Conservation (phyloP, 176 grass and related monocot genomes). For the Pharus latifolius region DNA sequence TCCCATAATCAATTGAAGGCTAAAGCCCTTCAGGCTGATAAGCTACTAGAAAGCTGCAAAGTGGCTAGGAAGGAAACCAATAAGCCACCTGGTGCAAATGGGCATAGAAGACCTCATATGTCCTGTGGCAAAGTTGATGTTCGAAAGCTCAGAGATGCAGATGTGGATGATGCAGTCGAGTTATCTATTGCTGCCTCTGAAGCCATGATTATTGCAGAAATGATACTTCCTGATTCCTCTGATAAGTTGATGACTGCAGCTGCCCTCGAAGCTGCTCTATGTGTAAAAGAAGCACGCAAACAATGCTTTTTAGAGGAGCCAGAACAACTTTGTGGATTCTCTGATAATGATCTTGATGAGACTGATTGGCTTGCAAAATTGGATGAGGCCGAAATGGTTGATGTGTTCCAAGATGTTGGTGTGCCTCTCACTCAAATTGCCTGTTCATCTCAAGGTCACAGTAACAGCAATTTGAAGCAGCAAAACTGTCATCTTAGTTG, state of each 20-base stretch:
- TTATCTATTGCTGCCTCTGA: slow-evolving; percentile 90
- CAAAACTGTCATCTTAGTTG: slow-evolving; percentile 4
- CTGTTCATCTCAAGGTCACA: slow-evolving; percentile 16
- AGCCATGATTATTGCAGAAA: slow-evolving; percentile 78
- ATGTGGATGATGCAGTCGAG: slow-evolving; percentile 57
- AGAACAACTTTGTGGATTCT: slow-evolving; percentile 27
- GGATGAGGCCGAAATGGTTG: slow-evolving; percentile 51
- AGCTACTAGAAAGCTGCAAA: background rate
- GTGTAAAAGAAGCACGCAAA: slow-evolving; percentile 66
- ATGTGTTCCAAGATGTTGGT: slow-evolving; percentile 72
- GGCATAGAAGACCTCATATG: slow-evolving; percentile 9
- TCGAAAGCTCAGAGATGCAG: slow-evolving; percentile 36
- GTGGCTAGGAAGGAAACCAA: slow-evolving; percentile 7
- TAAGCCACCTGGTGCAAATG: slow-evolving; percentile 14
- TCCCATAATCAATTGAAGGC: background rate
- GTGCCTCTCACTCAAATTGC: slow-evolving; percentile 25
- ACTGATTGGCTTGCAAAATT: slow-evolving; percentile 44
- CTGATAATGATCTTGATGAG: slow-evolving; percentile 37
- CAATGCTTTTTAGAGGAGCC: slow-evolving; percentile 22
- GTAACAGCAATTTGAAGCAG: slow-evolving; percentile 5
- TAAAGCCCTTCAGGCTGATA: slow-evolving; percentile 8
- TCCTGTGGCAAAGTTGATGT: slow-evolving; percentile 19
- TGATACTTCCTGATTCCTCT: slow-evolving; percentile 23
- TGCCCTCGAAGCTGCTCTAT: slow-evolving; percentile 52
- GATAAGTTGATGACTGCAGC: slow-evolving; percentile 25